Base-by-base conservation (phyloP, 2,329 filamentous ascomycete genomes). In the Blastomyces percursus region DNA sequence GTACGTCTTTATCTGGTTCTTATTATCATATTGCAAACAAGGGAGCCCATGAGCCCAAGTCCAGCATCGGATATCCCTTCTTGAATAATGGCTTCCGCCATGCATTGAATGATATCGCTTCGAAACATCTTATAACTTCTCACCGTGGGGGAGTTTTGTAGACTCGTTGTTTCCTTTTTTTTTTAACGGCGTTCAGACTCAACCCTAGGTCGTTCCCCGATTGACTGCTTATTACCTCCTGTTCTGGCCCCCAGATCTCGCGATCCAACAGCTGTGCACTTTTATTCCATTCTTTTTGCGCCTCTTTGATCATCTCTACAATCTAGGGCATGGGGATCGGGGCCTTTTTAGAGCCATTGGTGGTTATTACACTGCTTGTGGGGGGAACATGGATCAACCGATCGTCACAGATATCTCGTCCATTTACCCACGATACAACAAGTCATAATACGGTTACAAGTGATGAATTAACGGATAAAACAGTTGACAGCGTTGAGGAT, bases 311-410 rank as follows among this genome's bases (percentile, higher is more conserved):
- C 57, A 12, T 48, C 8, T 35, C 42, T 42, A 27, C 21, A 19
- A 35, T 46, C 3, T 1, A n/a, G 2, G 14, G 42, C 9, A 84
- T 84, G 81, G 83, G 82, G 44, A 76, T 77, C 54, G 83, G 84
- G 52, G 81, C 81, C 19, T 76, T 85, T 64, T 73, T 86, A 61
- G 85, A 87, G 68, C 85, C 84, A n/a, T 73, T 85, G 16, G 78
- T 85, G 2, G 84, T 87, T 40, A 74, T 86, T 60, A 76, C 79
- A 27, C 76, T 87, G 30, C 78, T 87, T 16, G 80, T 84, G 63
- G 81, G 82, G 62, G 84, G 85, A 32, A 85, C 84, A 19, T 83
- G 82, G 77, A 78, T 87, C 67, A 87, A 87, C 70, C 79, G 84
- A 58, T 67, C 70, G 6, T 70, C 67, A 50, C 78, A 81, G 64